Conservation (phyloP, 352 stramenopile genomes). For the Phytophthora cactorum region DNA sequence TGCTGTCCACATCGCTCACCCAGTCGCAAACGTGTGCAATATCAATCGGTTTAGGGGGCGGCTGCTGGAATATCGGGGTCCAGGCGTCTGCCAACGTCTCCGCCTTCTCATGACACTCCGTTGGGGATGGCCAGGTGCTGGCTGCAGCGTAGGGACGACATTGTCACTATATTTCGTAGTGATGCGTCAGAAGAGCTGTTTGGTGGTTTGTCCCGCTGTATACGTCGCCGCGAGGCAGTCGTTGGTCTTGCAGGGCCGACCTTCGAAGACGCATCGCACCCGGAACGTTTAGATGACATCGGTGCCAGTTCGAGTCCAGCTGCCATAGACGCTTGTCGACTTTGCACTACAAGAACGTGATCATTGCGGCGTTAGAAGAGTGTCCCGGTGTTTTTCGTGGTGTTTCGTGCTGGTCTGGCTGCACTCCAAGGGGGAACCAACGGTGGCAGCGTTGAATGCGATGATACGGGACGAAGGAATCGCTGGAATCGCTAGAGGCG, state of each 20-base stretch:
- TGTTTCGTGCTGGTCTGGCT: background rate
- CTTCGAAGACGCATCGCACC: constrained; percentile 65
- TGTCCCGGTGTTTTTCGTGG: constrained; percentile 15
- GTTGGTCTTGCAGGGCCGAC: constrained; percentile 61
- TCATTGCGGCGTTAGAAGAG: background rate
- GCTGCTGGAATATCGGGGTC: too few species aligned
- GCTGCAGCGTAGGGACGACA: too few species aligned
- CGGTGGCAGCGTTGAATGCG: constrained; percentile 13
- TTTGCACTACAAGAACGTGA: constrained; percentile 12
- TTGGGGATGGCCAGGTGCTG: too few species aligned
- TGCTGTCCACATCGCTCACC: too few species aligned
- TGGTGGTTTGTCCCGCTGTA: too few species aligned
- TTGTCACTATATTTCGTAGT: too few species aligned
- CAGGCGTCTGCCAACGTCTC: too few species aligned
- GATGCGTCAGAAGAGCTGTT: too few species aligned
- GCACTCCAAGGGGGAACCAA: constrained; percentile 19
- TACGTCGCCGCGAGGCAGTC: constrained; percentile 42
- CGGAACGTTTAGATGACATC: constrained; percentile 52
- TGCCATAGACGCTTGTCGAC: constrained; percentile 9
- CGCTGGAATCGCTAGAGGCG: background rate
- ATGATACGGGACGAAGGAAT: constrained; percentile 10
- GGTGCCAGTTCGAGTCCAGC: constrained; percentile 26
- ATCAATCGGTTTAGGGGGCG: too few species aligned
- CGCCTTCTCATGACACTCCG: too few species aligned
- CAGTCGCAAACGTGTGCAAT: too few species aligned